Evolutionary conservation across 2,329 filamentous ascomycete genomes (phyloP).

Genomic region (Monosporascus sp.): DNA sequence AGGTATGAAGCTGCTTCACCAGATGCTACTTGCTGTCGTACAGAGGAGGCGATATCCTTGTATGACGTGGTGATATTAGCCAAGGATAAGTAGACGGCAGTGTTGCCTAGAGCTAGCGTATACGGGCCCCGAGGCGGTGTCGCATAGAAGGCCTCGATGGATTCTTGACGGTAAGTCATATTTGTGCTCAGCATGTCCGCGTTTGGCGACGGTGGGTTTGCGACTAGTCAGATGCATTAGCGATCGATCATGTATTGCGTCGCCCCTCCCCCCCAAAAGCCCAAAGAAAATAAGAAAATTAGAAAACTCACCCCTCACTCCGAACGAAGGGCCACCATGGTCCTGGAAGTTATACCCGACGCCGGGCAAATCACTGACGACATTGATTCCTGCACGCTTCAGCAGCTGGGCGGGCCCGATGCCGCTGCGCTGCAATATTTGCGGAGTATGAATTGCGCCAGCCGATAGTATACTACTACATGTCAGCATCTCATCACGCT

Average conservation of each 20-base stretch:
- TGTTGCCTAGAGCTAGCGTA: conserved; percentile 29
- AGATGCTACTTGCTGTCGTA: conserved; percentile 5
- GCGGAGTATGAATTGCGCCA: background rate
- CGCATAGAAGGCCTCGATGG: conserved; percentile 24
- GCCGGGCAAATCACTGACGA: background rate
- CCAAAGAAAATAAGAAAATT: too few relatives aligned
- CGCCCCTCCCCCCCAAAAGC: too few relatives aligned
- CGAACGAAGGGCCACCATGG: background rate
- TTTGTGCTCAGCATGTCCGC: conserved; percentile 15
- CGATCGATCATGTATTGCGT: background rate
- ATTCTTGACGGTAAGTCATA: conserved; percentile 26
- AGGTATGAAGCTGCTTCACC: background rate
- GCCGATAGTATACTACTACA: background rate
- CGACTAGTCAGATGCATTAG: background rate
- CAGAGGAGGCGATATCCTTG: conserved; percentile 15
- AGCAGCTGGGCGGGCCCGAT: background rate
- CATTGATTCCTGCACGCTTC: background rate
- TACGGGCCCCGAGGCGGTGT: conserved; percentile 30
- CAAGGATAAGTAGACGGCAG: conserved; percentile 19
- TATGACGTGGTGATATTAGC: conserved; percentile 16
- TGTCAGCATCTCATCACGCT: background rate
- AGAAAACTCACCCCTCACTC: too few relatives aligned
- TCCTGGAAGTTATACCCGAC: background rate
- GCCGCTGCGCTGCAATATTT: background rate
- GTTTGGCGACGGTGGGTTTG: background rate